A percentile compares a stretch with the other conserved stretches of the same genome.
These are phyloP conservation scores for Recurvomyces mirabilis DNA, from an alignment of 495 filamentous ascomycete genomes.

Conservation along the genomic window DNA sequence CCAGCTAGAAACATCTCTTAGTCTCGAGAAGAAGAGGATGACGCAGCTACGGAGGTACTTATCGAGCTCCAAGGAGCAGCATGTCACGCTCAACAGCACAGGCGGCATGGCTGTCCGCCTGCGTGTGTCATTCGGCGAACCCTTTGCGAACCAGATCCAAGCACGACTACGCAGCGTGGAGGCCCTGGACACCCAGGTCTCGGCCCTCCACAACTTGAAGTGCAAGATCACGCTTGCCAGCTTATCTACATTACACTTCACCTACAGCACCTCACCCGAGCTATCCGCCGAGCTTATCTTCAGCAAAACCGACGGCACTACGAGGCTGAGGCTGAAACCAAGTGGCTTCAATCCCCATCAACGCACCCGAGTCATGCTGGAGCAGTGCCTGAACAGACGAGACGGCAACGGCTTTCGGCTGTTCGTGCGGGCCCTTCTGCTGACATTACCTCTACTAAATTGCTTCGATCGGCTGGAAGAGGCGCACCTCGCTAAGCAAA, in stretches of 20 bases:
- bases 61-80: slow-evolving; percentile 35
- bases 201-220: slow-evolving; percentile 44
- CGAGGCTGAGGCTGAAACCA: slow-evolving; percentile 42
- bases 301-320: slow-evolving; percentile 10
- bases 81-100: slow-evolving; percentile 46
- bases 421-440: slow-evolving; percentile 42
- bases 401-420: slow-evolving; percentile 35
- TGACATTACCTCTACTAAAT: slow-evolving; percentile 58
- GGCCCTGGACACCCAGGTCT: slow-evolving; percentile 52
- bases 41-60: slow-evolving; percentile 8
- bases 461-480: slow-evolving; percentile 50
- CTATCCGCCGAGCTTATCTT: slow-evolving; percentile 32
- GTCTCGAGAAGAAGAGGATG: slow-evolving; percentile 5
- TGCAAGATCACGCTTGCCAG: slow-evolving; percentile 45
- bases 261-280: slow-evolving; percentile 33
- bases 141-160: slow-evolving; percentile 42
- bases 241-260: slow-evolving; percentile 51
- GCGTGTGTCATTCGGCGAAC: slow-evolving; percentile 43
- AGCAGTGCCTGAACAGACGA: slow-evolving; percentile 47
- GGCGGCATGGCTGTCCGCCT: slow-evolving; percentile 53
- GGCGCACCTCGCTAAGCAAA: background rate
- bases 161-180: slow-evolving; percentile 50
- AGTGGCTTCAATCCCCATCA: slow-evolving; percentile 59
- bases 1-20: too few relatives aligned
- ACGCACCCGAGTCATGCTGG: slow-evolving; percentile 54